A percentile compares a stretch with the other conserved stretches of the same genome.
phyloP scores from a whole-genome alignment of 176 grass and related monocot species.

The Zoysia japonica region DNA sequence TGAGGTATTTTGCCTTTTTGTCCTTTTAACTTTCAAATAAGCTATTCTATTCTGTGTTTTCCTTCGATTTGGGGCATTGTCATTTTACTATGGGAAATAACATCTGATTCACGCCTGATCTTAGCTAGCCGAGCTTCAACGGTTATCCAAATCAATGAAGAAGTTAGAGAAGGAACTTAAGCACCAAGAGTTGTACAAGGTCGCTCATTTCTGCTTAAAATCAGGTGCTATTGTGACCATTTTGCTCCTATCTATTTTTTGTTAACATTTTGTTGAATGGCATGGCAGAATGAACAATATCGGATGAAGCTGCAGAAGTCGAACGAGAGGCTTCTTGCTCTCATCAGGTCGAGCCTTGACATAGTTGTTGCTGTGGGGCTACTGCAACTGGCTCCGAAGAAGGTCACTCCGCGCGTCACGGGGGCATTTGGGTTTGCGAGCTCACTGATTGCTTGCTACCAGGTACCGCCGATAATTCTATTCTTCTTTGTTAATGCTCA shows the following conservation, averaged over 20 bases:
- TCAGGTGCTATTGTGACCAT: background rate
- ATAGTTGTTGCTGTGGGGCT: constrained; percentile 74
- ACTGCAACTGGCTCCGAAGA: constrained; percentile 76
- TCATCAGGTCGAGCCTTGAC: constrained; percentile 77
- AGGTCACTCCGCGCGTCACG: constrained; percentile 71
- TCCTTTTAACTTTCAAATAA: background rate
- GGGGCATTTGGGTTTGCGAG: constrained; percentile 72
- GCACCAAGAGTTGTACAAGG: constrained; percentile 52
- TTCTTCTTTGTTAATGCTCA: background rate
- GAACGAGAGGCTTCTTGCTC: constrained; percentile 69
- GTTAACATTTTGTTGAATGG: background rate
- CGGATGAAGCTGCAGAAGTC: constrained; percentile 68
- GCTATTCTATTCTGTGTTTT: background rate
- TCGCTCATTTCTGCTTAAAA: background rate
- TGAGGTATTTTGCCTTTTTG: constrained; percentile 40
- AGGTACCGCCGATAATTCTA: constrained; percentile 39
- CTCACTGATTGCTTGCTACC: constrained; percentile 87
- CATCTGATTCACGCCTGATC: background rate
- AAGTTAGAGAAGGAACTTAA: constrained; percentile 77
- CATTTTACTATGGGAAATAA: background rate
- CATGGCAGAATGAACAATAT: constrained; percentile 74
- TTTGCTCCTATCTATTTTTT: background rate
- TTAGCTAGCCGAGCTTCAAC: constrained; percentile 67
- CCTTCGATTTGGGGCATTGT: background rate
- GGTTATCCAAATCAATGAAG: constrained; percentile 69